Evolutionary conservation across 1,284 basidiomycete genomes (phyloP), one percentile per base, ranked within the genome.

Genomic region (Tilletia setariae): DNA sequence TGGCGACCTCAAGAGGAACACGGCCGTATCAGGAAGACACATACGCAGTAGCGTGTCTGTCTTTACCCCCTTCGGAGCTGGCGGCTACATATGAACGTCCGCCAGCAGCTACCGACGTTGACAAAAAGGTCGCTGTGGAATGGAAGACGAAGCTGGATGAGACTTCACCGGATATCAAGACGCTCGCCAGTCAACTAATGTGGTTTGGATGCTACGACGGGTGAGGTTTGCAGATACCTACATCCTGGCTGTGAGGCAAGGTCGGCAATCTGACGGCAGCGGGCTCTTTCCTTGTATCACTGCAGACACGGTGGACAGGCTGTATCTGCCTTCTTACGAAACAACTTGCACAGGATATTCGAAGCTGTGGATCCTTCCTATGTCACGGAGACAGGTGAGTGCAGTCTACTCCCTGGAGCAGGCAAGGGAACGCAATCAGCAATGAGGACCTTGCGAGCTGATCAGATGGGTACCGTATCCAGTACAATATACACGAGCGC

Each of bases 161-260:
- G 56, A 21, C 30, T 9, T 72, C 78, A 47, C 72, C 74, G 28
- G 74, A 73, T 15, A 77, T 72, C 6, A 71, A 76, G n/a, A 78
- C 76, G 46, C 43, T 81, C 7, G 80, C 74, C 2, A 75, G 73
- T 0, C 80, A 82, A 64, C 72, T 82, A n/a, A 74, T 74, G 25
- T 82, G 80, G 80, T 79, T 80, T 32, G 79, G 70, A n/a, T 76
- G 75, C 59, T 82, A 77, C 43, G 80, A 82, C 66, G 80, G 79
- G 13, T 68, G 64, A 44, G n/a, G 68, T 51, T 28, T 42, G 23
- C 23, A n/a, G n/a, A n/a, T n/a, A n/a, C n/a, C n/a, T n/a, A n/a
- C n/a, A n/a, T n/a, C n/a, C n/a, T n/a, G n/a, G n/a, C n/a, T n/a
- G n/a, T n/a, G n/a, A n/a, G n/a, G n/a, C n/a, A n/a, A n/a, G n/a